Base-by-base conservation (phyloP, 2,329 filamentous ascomycete genomes). In the Chrysoporthe cubensis region DNA sequence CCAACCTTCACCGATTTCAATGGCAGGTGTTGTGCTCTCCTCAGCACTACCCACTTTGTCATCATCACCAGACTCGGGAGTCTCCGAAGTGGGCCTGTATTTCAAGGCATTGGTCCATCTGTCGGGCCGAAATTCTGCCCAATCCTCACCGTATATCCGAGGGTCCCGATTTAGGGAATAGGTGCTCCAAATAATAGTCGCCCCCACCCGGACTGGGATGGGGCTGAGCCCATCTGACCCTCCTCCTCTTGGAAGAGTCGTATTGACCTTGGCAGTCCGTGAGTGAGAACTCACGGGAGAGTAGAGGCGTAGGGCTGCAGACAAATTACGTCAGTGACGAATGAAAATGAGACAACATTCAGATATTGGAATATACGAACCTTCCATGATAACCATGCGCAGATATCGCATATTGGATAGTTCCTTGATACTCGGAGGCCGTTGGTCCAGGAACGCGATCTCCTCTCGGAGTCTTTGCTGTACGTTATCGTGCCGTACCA, bases 111-210 rank as follows among this genome's bases (percentile, higher is more conserved):
- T 52, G 56, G 56, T n/a, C 68, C 68, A 70, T 58, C 68, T 54
- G 3, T 70, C 68, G 40, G 68, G 68, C 44, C 60, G 48, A 32
- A 64, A 70, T 4, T 66, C 60, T 8, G 68, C 68, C 69, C 69
- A 70, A 48, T 70, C 69, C 4, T 52, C 42, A 44, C 69, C 69
- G 34, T 68, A 70, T 26, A 50, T 42, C 37, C 42, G 46, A 32
- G 66, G 66, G 50, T 68, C 64, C n/a, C 69, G 69, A 18, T 70
- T 68, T 14, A 70, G 43, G 2, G 64, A 43, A 56, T 70, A 70
- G 4, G 69, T 70, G 66, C 63, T 68, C 69, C 69, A 70, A 6
- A 66, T 48, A 43, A 70, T 44, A 21, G 69, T 69, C 57, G 68
- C 21, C 37, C 65, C 65, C 44, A 65, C 68, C 52, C 50, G 58